These are phyloP conservation scores for Phlebiopsis flavidoalba DNA, from an alignment of 768 basidiomycete genomes.

Conservation along the genomic window DNA sequence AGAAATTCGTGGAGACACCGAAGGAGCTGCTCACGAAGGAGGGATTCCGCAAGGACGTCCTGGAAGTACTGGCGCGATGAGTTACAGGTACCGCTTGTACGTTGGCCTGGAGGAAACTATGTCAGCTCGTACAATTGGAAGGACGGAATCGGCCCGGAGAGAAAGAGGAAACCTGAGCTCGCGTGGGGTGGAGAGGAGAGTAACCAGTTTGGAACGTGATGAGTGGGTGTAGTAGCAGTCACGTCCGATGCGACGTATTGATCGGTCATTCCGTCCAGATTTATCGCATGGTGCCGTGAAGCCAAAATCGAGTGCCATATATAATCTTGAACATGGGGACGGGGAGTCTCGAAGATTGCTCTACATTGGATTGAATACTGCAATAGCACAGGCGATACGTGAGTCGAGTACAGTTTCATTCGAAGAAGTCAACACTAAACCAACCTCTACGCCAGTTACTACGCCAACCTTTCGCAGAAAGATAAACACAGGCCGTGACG, in stretches of 20 bases:
- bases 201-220: conserved; percentile 55
- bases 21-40: conserved; percentile 16
- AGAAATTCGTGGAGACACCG: conserved; percentile 17
- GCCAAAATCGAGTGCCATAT: conserved; percentile 51
- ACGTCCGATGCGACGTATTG: not conserved
- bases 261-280: conserved; percentile 28
- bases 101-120: conserved; percentile 22
- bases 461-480: conserved; percentile 55
- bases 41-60: conserved; percentile 21
- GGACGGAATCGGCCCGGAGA: conserved; percentile 51
- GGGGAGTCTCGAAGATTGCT: conserved; percentile 54
- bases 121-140: conserved; percentile 23
- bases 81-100: conserved; percentile 15
- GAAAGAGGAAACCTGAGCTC: conserved; percentile 52
- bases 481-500: conserved; percentile 45
- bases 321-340: conserved; percentile 64
- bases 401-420: not conserved
- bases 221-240: conserved; percentile 10
- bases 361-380: conserved; percentile 61
- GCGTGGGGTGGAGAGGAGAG: conserved; percentile 59
- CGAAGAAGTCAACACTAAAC: not conserved
- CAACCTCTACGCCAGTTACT: conserved; percentile 24
- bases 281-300: conserved; percentile 50
- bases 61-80: conserved; percentile 19
- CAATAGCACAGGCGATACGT: conserved; percentile 41